Percentiles rank a stretch among this genome's conserved stretches.
phyloP scores from a whole-genome alignment of 768 basidiomycete genomes.

The Lyophyllum semitale region DNA sequence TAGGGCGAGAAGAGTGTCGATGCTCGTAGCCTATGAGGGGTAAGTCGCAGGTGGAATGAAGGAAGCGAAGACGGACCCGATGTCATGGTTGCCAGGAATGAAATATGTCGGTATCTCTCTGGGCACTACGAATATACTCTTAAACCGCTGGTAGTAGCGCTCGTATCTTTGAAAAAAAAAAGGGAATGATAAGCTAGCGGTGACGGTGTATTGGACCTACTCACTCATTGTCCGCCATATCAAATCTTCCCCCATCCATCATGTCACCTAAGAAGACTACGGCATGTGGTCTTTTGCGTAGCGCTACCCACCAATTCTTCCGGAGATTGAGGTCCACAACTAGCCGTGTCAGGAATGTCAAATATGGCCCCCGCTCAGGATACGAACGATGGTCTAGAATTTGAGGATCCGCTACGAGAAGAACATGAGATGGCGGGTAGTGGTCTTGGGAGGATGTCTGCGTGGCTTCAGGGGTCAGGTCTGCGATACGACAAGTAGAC shows the following conservation, averaged over 20 bases:
- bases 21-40: slow-evolving; percentile 45
- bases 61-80: slow-evolving; percentile 56
- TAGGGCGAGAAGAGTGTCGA: slow-evolving; percentile 45
- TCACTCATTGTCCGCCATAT: slow-evolving; percentile 69
- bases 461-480: neutral
- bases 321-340: slow-evolving; percentile 82
- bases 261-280: slow-evolving; percentile 90
- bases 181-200: neutral
- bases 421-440: slow-evolving; percentile 46
- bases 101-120: slow-evolving; percentile 58
- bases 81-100: slow-evolving; percentile 91
- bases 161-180: slow-evolving; percentile 60
- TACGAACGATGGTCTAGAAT: slow-evolving; percentile 79
- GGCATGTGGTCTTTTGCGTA: slow-evolving; percentile 61
- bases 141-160: slow-evolving; percentile 66
- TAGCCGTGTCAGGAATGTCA: slow-evolving; percentile 61
- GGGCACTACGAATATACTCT: slow-evolving; percentile 61
- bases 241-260: slow-evolving; percentile 81
- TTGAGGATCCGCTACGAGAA: slow-evolving; percentile 90
- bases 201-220: slow-evolving; percentile 28
- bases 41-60: neutral
- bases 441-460: neutral
- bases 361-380: slow-evolving; percentile 52
- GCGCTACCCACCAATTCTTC: slow-evolving; percentile 79
- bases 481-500: slow-evolving; percentile 9